Base-by-base conservation (phyloP, 106 monocot species). In the Platanthera zijinensis region DNA sequence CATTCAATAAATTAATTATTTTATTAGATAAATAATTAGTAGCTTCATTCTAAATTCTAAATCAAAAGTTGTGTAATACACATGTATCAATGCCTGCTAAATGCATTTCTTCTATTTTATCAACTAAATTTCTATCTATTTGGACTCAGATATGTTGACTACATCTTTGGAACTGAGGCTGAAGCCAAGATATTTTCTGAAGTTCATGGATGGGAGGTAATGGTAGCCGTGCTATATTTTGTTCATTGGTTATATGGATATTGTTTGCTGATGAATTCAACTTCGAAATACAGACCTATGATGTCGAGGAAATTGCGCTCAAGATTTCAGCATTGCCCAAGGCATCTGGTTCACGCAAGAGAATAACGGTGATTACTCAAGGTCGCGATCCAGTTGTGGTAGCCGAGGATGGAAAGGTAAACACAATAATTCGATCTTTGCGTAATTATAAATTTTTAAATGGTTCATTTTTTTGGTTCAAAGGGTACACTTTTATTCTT, bases 111-210 rank as follows among this genome's bases (percentile, higher is more conserved):
- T 32, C 32, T 32, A 32, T 32, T 32, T 32, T 32, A 32, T 32
- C 32, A 32, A 32, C 2, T 32, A 32, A 32, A 32, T 32, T 32
- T 32, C 32, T 32, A 32, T 32, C 32, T n/a, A n/a, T n/a, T n/a
- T n/a, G 69, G n/a, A 14, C 22, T 81, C 80, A 97, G 96, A 52
- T 97, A 89, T 77, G 83, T 80, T 6, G 92, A 92, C 69, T 91
- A 79, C 71, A 51, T 97, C 10, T 97, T 97, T 86, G 96, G 96
- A 61, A 97, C 91, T 87, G 96, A 97, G 83, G 91, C 96, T 73
- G 96, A 97, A 76, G 96, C 96, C 62, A 80, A 73, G 74, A 94
- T 86, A 82, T 94, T 89, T 49, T 84, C 96, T 1, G 87, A 82
- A 89, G 96, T 94, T 8, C 96, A 77, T 66, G 88, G 86, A 8